Percentiles rank a stretch among this genome's conserved stretches.
Evolutionary conservation across 768 basidiomycete species (phyloP).

Genomic region (Kondoa subrosea): DNA sequence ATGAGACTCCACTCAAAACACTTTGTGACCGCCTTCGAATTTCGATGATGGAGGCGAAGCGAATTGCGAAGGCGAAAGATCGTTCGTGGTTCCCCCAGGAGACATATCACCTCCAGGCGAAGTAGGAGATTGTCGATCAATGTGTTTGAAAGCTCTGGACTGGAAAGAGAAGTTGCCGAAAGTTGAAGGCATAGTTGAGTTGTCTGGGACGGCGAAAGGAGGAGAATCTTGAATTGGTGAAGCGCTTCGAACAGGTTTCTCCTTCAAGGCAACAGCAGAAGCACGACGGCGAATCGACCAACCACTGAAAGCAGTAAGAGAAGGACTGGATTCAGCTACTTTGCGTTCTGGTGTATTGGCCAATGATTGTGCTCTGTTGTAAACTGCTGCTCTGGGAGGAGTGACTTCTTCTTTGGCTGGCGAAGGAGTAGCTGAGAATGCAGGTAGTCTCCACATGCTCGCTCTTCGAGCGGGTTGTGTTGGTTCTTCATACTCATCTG

Average conservation of each 20-base stretch:
- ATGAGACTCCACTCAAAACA: no score
- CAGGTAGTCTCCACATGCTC: conserved; percentile 2
- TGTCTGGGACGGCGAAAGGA: no score
- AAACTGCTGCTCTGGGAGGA: no score
- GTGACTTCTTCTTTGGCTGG: not conserved
- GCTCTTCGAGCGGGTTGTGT: not conserved
- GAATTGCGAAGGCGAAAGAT: not conserved
- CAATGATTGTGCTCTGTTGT: not conserved
- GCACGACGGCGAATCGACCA: not conserved
- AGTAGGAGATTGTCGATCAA: not conserved
- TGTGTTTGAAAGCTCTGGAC: not conserved
- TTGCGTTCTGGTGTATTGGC: not conserved
- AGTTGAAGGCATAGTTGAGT: not conserved
- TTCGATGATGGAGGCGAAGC: not conserved
- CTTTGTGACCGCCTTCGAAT: no score
- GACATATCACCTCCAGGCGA: not conserved
- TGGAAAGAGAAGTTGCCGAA: conserved; percentile 9
- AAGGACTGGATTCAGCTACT: not conserved
- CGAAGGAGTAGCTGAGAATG: not conserved
- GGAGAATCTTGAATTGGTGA: not conserved
- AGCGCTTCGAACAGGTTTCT: not conserved
- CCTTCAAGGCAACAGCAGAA: not conserved
- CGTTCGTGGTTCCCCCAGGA: not conserved
- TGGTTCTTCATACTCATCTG: conserved; percentile 19
- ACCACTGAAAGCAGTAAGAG: conserved; percentile 3